Conservation (phyloP, 2,329 filamentous ascomycete species). For the Venturia asperata region DNA sequence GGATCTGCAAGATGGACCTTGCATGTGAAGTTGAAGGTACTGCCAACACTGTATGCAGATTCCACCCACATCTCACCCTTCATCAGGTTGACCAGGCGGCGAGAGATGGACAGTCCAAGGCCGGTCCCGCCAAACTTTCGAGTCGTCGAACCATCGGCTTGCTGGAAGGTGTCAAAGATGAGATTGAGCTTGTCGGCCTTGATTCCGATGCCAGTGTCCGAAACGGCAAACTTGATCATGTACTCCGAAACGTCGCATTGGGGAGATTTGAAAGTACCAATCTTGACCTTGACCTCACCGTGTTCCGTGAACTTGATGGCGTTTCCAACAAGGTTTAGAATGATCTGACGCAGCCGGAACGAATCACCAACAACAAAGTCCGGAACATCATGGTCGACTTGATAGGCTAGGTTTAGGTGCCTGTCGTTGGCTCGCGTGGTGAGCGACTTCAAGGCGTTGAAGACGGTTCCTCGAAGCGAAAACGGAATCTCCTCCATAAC, state of each 20-base stretch:
- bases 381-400: slow-evolving; percentile 86
- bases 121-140: slow-evolving; percentile 93
- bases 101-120: slow-evolving; percentile 88
- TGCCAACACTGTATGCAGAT: slow-evolving; percentile 83
- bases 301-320: slow-evolving; percentile 99
- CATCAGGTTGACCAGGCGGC: slow-evolving; percentile 92
- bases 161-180: slow-evolving; percentile 98
- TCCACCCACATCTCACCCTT: slow-evolving; percentile 94
- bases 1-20: slow-evolving; percentile 76
- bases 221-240: slow-evolving; percentile 90
- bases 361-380: slow-evolving; percentile 95
- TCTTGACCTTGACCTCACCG: slow-evolving; percentile 92
- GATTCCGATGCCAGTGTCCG: slow-evolving; percentile 95
- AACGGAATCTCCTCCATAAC: slow-evolving; percentile 97
- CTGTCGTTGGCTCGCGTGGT: slow-evolving; percentile 98
- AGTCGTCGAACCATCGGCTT: slow-evolving; percentile 94
- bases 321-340: slow-evolving; percentile 93
- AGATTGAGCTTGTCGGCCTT: slow-evolving; percentile 90
- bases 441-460: slow-evolving; percentile 92
- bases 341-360: slow-evolving; percentile 92
- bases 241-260: slow-evolving; percentile 69
- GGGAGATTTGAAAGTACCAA: slow-evolving; percentile 62
- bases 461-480: slow-evolving; percentile 86
- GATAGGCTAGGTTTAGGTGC: slow-evolving; percentile 84
- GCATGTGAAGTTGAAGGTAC: slow-evolving; percentile 95